phyloP scores from a whole-genome alignment of 2,329 filamentous ascomycete species.

The Calonectria naviculata region DNA sequence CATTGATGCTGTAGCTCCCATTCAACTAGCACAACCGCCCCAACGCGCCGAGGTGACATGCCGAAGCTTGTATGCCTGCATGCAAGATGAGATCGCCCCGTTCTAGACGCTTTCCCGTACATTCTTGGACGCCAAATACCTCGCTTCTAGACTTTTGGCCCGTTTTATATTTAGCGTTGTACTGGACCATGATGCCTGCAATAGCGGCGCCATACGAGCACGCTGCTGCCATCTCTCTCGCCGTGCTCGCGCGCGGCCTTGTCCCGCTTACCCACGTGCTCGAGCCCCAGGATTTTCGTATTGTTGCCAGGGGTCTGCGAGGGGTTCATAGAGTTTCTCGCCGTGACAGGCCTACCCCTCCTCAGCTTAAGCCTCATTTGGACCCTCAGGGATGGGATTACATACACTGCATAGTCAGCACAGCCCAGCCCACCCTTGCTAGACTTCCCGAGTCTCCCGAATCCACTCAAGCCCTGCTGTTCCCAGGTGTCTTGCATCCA shows the following conservation, averaged over 20 bases:
- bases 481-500: neutral
- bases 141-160: neutral
- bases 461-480: neutral
- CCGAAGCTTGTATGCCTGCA: neutral
- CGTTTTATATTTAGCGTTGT: neutral
- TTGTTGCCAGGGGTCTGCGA: neutral
- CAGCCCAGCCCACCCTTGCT: neutral
- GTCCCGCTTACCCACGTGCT: neutral
- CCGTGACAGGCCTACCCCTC: neutral
- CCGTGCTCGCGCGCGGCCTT: neutral
- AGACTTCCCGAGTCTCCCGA: neutral
- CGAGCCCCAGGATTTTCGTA: neutral
- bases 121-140: neutral
- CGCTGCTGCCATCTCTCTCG: neutral
- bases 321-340: neutral
- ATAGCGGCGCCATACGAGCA: neutral
- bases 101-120: neutral
- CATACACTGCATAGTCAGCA: constrained; percentile 1
- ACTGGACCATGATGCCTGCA: neutral
- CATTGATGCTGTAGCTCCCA: neutral
- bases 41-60: neutral
- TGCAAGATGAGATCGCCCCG: neutral
- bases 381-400: neutral
- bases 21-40: too few species aligned
- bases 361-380: neutral